Evolutionary conservation across 768 basidiomycete genomes (phyloP).

Genomic region (Guyanaporus albipodus): DNA sequence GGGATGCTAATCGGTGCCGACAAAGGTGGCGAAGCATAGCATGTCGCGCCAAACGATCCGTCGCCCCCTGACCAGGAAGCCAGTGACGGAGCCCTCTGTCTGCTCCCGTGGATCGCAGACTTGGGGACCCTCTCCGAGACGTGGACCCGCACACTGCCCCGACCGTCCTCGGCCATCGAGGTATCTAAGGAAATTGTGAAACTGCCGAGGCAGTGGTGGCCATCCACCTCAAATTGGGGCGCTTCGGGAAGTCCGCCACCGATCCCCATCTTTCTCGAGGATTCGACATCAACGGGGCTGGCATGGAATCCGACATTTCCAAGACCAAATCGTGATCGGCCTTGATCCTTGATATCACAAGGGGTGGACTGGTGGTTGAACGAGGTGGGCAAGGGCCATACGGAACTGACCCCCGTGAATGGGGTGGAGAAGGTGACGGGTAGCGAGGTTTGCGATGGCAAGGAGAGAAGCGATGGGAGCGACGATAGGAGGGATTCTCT

Average conservation of each 20-base stretch:
- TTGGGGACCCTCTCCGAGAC: conserved; percentile 41
- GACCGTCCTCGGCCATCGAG: conserved; percentile 58
- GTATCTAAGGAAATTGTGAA: conserved; percentile 75
- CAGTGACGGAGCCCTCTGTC: conserved; percentile 19
- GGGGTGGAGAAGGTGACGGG: conserved; percentile 57
- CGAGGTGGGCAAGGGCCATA: conserved; percentile 38
- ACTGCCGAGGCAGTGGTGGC: conserved; percentile 45
- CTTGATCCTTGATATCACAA: conserved; percentile 49
- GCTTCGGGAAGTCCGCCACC: conserved; percentile 38
- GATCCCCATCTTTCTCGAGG: conserved; percentile 28
- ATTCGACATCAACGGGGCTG: conserved; percentile 37
- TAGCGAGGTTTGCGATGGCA: conserved; percentile 53
- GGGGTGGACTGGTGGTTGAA: conserved; percentile 42
- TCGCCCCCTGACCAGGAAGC: conserved; percentile 26
- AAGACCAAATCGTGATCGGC: conserved; percentile 44
- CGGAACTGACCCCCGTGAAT: conserved; percentile 33
- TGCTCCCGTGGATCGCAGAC: conserved; percentile 9
- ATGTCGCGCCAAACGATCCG: conserved; percentile 16
- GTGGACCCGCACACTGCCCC: conserved; percentile 71
- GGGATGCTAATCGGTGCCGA: conserved; percentile 35
- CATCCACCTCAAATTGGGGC: conserved; percentile 50
- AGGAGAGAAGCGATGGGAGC: conserved; percentile 67
- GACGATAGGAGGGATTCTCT: conserved; percentile 73
- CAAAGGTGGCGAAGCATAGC: conserved; percentile 32
- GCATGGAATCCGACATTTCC: conserved; percentile 44